phyloP scores from a whole-genome alignment of 2,329 filamentous ascomycete genomes.

The Trichoderma sp. region DNA sequence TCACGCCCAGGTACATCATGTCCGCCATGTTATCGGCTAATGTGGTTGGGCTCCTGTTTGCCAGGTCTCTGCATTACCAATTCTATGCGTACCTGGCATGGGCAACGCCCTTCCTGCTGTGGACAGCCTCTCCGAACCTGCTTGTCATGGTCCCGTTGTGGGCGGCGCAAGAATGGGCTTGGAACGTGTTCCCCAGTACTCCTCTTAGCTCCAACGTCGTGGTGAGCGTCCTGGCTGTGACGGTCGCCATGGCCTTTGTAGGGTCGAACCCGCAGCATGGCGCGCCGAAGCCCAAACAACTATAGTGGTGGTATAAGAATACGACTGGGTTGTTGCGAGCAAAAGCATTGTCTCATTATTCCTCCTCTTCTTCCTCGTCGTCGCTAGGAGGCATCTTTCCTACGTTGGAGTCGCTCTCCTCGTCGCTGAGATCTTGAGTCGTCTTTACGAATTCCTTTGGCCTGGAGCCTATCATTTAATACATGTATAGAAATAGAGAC shows the following conservation, averaged over 20 bases:
- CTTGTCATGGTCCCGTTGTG: constrained; percentile 66
- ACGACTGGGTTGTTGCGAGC: neutral
- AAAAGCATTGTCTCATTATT: constrained; percentile 17
- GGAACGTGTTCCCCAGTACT: constrained; percentile 89
- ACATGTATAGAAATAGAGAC: neutral
- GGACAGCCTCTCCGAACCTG: constrained; percentile 70
- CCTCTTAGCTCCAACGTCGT: constrained; percentile 56
- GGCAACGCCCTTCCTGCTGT: constrained; percentile 83
- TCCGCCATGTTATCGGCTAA: constrained; percentile 75
- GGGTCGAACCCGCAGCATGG: constrained; percentile 40
- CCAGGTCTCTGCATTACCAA: constrained; percentile 87
- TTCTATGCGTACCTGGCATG: constrained; percentile 92
- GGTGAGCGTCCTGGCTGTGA: constrained; percentile 66
- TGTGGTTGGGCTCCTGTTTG: constrained; percentile 77
- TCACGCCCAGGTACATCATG: constrained; percentile 72
- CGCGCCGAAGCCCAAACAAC: neutral
- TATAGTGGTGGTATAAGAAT: neutral
- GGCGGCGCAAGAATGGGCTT: constrained; percentile 83
- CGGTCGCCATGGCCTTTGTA: constrained; percentile 61
- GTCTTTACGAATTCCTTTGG: constrained; percentile 74
- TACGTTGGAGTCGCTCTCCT: constrained; percentile 74
- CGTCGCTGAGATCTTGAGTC: constrained; percentile 59
- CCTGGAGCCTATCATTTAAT: constrained; percentile 46
- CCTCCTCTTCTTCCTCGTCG: constrained; percentile 63
- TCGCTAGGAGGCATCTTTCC: constrained; percentile 84